A percentile compares a stretch with the other conserved stretches of the same genome.
Evolutionary conservation across 495 filamentous ascomycete genomes (phyloP).

Genomic region (Annulohypoxylon moriforme): DNA sequence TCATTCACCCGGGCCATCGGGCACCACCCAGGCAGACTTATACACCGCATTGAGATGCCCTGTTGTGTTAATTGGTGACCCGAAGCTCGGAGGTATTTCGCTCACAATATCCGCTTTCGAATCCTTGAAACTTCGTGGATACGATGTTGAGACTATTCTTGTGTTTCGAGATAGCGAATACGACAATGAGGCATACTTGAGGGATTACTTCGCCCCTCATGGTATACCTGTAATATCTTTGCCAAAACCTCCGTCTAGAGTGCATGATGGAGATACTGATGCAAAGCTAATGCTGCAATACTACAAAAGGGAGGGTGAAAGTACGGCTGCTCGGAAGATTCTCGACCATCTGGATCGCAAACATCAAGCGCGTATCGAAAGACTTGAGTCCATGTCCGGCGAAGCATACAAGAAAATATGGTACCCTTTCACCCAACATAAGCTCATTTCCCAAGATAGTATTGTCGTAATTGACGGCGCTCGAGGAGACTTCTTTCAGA

Average conservation of each 20-base stretch:
- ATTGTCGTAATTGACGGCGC: slow-evolving; percentile 81
- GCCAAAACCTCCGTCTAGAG: slow-evolving; percentile 62
- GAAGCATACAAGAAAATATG: slow-evolving; percentile 72
- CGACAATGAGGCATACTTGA: slow-evolving; percentile 72
- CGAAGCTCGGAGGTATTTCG: slow-evolving; percentile 77
- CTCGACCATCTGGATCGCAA: slow-evolving; percentile 60
- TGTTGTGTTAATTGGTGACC: slow-evolving; percentile 77
- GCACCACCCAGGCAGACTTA: slow-evolving; percentile 78
- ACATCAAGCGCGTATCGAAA: slow-evolving; percentile 64
- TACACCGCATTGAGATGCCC: slow-evolving; percentile 77
- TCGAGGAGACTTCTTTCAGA: slow-evolving; percentile 79
- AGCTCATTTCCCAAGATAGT: slow-evolving; percentile 64
- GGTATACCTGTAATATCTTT: slow-evolving; percentile 66
- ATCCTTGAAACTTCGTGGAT: slow-evolving; percentile 76
- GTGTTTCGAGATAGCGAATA: slow-evolving; percentile 71
- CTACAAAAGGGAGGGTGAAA: slow-evolving; percentile 63
- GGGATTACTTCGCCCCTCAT: slow-evolving; percentile 67
- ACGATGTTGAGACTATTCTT: slow-evolving; percentile 74
- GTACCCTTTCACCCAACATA: slow-evolving; percentile 86
- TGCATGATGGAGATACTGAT: slow-evolving; percentile 51
- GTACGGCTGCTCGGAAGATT: slow-evolving; percentile 38
- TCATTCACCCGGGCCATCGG: slow-evolving; percentile 77
- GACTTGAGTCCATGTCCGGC: slow-evolving; percentile 67
- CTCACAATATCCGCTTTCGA: slow-evolving; percentile 80
- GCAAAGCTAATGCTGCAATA: slow-evolving; percentile 67